phyloP scores from a whole-genome alignment of 2,329 filamentous ascomycete species.

The Arthrinium puccinioides region DNA sequence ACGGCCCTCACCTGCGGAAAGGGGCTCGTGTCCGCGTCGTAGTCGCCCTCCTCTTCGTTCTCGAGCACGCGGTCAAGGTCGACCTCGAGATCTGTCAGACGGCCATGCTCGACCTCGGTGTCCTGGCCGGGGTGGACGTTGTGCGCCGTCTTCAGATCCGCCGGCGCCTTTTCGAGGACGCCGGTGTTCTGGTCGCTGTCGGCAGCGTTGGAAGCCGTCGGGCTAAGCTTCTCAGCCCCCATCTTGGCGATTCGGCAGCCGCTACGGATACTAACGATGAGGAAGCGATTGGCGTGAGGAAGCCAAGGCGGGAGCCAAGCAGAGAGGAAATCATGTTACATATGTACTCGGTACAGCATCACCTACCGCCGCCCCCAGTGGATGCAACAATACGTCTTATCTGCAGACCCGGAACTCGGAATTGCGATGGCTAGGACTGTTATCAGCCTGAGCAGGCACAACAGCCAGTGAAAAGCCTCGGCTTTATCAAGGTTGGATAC shows the following conservation, averaged over 20 bases:
- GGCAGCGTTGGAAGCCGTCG: background rate
- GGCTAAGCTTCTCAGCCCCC: slow-evolving; percentile 4
- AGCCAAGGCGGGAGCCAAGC: slow-evolving; percentile 2
- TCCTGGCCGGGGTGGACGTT: slow-evolving; percentile 8
- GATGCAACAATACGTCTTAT: too few relatives aligned
- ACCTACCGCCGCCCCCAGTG: too few relatives aligned
- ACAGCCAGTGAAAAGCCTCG: too few relatives aligned
- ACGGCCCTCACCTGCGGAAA: slow-evolving; percentile 35
- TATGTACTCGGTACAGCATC: too few relatives aligned
- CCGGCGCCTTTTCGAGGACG: slow-evolving; percentile 3
- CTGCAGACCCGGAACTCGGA: too few relatives aligned
- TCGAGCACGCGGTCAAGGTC: slow-evolving; percentile 18
- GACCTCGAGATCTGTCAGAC: slow-evolving; percentile 23
- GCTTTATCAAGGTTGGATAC: too few relatives aligned
- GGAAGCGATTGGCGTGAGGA: background rate
- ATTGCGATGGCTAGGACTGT: too few relatives aligned
- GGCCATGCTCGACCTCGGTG: slow-evolving; percentile 16
- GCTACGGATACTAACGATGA: background rate
- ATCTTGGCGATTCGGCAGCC: background rate
- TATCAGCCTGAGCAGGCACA: too few relatives aligned
- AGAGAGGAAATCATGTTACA: too few relatives aligned
- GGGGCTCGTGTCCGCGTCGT: slow-evolving; percentile 21
- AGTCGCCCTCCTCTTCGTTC: slow-evolving; percentile 19
- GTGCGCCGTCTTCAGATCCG: slow-evolving; percentile 8
- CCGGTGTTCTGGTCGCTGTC: background rate